Conservation (phyloP, 768 basidiomycete genomes). For the Dacryopinax primogenitus region DNA sequence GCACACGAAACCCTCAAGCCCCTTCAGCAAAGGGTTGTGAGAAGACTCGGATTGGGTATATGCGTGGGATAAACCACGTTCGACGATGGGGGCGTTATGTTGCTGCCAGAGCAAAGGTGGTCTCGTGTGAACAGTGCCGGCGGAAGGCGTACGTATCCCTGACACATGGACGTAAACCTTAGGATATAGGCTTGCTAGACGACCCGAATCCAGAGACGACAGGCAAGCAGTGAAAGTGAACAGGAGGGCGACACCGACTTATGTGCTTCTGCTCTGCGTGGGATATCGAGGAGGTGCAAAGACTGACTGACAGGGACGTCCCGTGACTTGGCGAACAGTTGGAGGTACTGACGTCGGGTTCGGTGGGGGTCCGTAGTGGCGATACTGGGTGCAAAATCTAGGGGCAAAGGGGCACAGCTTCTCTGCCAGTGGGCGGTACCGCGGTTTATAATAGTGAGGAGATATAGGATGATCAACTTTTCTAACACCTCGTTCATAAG, state of each 20-base stretch:
- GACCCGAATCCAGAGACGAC: neutral
- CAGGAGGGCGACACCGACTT: neutral
- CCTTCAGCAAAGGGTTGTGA: neutral
- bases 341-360: neutral
- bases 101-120: neutral
- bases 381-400: neutral
- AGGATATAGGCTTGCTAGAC: neutral
- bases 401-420: neutral
- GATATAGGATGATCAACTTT: no score
- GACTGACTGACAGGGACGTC: neutral
- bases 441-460: no score
- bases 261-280: neutral
- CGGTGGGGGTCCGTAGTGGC: neutral
- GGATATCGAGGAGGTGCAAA: neutral
- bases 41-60: neutral
- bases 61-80: neutral
- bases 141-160: neutral
- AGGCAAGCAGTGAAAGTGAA: neutral
- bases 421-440: no score
- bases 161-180: conserved; percentile 3
- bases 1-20: conserved; percentile 1
- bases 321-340: neutral
- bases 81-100: neutral
- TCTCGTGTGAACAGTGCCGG: neutral
- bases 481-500: no score